Base-by-base conservation (phyloP, 345 rosid genomes). In the Melaleuca alternifolia region DNA sequence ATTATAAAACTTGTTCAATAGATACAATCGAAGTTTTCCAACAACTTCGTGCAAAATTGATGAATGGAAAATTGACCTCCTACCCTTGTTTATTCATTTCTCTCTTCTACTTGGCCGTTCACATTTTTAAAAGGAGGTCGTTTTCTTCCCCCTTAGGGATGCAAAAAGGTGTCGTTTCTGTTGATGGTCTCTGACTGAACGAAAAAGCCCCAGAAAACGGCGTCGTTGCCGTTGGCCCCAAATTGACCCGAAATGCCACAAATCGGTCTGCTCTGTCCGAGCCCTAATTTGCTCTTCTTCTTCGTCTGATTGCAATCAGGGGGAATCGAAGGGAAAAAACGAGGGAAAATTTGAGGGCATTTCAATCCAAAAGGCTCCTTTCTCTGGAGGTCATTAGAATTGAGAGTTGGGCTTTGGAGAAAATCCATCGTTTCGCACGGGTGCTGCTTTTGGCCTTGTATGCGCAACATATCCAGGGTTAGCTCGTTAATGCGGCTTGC, bases 401-500 rank as follows among this genome's bases (percentile, higher is more conserved):
- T 16, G 75, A 61, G 5, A 61, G 37, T 28, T 61, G 75, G 37
- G 75, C 41, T 61, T 61, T 2, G 33, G 37, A 61, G 9, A 28
- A 4, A 28, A 61, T 13, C 28, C 41, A 9, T 61, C 14, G 13
- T 26, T 57, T 61, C 10, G 13, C 28, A 56, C 3, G 24, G 14
- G 28, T 56, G 24, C 2, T 24, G 61, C 61, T 10, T 56, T 56
- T 56, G 28, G 61, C 61, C 23, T 24, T 20, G 24, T 3, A 23
- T 5, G n/a, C 0, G 41, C 41, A 41, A 41, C 41, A 41, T 41
- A 41, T 41, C 41, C 41, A 41, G 41, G 41, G 41, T 41, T 41
- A 4, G 41, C 41, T 41, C 41, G 41, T 41, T 41, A n/a, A 79
- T 54, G 83, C 90, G 61, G 88, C 85, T 85, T 86, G 90, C 93